Conservation (phyloP, 495 filamentous ascomycete species). For the Annulohypoxylon maeteangense region DNA sequence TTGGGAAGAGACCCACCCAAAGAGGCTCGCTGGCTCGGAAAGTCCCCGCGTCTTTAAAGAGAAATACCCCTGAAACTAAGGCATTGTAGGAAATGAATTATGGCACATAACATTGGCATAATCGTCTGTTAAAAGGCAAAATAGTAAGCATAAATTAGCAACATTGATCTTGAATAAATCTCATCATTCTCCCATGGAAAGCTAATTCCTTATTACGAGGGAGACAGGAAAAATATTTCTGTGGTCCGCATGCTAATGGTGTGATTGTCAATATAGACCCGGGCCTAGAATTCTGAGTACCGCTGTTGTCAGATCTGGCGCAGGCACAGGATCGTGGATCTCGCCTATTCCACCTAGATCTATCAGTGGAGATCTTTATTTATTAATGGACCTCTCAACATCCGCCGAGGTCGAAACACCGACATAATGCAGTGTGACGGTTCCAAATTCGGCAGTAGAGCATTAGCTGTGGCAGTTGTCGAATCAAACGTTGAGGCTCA, state of each 20-base stretch:
- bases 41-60: background rate
- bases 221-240: background rate
- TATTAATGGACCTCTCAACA: conserved; percentile 17
- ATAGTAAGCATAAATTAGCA: background rate
- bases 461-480: conserved; percentile 12
- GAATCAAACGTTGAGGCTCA: conserved; percentile 37
- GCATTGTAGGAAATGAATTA: background rate
- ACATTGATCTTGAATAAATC: background rate
- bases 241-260: background rate
- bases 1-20: conserved; percentile 1
- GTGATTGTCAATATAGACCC: conserved; percentile 9
- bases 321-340: conserved; percentile 37
- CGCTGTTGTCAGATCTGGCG: conserved; percentile 25
- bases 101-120: background rate
- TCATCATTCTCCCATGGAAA: background rate
- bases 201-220: background rate
- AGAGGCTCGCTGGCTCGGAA: conserved; percentile 11
- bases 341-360: conserved; percentile 25
- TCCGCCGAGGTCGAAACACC: conserved; percentile 14
- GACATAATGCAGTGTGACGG: conserved; percentile 8
- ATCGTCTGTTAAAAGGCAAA: background rate
- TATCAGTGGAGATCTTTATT: conserved; percentile 27
- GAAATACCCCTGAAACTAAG: conserved; percentile 10
- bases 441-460: conserved; percentile 10
- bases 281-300: conserved; percentile 8